Evolutionary conservation across 371 early-diverging fungal genomes (phyloP).

Genomic region (Syncephalis fuscata): DNA sequence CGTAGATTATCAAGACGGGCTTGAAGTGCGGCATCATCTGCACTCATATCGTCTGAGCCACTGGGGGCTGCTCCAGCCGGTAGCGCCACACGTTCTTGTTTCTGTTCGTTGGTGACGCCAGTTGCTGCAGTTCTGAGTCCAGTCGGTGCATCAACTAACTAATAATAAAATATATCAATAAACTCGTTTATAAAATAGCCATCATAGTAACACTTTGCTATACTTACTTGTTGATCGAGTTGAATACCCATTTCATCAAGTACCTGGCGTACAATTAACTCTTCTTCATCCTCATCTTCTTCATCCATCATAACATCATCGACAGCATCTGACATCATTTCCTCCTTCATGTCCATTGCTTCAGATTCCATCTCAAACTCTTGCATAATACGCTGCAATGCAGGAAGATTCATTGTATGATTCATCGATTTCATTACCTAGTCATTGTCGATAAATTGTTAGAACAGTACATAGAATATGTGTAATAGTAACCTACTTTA

Average conservation of each 20-base stretch:
- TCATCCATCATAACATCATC: constrained; percentile 92
- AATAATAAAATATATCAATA: constrained; percentile 5
- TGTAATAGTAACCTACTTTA: constrained; percentile 17
- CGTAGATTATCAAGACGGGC: constrained; percentile 82
- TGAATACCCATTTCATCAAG: constrained; percentile 90
- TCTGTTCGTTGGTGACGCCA: constrained; percentile 17
- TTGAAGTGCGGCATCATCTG: constrained; percentile 71
- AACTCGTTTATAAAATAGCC: constrained; percentile 7
- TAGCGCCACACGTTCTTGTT: constrained; percentile 19
- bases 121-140: constrained; percentile 26
- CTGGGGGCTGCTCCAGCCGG: constrained; percentile 17
- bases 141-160: constrained; percentile 43
- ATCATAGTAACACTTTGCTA: background rate
- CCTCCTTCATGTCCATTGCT: constrained; percentile 97
- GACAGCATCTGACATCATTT: constrained; percentile 94
- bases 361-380: constrained; percentile 91
- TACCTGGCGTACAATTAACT: constrained; percentile 81
- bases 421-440: constrained; percentile 95
- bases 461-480: background rate
- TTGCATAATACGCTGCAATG: constrained; percentile 89
- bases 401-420: constrained; percentile 78
- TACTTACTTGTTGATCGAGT: constrained; percentile 35
- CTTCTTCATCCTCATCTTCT: constrained; percentile 75
- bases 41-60: constrained; percentile 19
- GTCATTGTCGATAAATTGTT: background rate